Conservation (phyloP, 345 rosid genomes). For the Salix udensis region DNA sequence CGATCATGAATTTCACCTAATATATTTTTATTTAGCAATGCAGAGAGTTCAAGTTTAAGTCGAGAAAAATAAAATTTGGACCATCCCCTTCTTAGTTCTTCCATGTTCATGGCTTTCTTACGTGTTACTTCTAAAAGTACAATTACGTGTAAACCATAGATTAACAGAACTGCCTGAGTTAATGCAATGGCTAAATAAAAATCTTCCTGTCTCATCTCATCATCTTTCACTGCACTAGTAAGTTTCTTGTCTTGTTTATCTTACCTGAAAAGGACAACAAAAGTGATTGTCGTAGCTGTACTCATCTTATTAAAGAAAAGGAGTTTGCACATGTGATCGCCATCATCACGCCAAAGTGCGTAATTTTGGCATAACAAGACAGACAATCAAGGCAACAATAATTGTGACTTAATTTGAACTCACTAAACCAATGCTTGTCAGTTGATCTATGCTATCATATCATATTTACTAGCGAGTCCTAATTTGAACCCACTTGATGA, state of each 20-base stretch:
- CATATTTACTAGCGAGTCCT: too few relatives aligned
- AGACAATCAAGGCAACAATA: too few relatives aligned
- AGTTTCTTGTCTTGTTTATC: background rate
- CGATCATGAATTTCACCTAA: background rate
- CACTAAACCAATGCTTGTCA: too few relatives aligned
- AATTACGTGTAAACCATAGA: background rate
- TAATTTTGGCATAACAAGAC: background rate
- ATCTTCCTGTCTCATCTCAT: background rate
- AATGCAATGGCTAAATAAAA: background rate
- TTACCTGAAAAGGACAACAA: background rate
- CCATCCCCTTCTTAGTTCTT: background rate
- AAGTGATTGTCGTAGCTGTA: background rate
- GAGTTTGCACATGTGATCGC: background rate
- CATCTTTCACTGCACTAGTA: background rate
- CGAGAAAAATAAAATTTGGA: background rate
- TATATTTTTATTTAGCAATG: too few relatives aligned
- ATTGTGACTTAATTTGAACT: too few relatives aligned
- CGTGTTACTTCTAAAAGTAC: background rate
- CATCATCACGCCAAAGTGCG: background rate
- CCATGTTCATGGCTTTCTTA: background rate
- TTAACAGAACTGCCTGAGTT: background rate
- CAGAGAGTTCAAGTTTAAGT: background rate
- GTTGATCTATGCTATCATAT: too few relatives aligned
- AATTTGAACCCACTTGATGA: too few relatives aligned
- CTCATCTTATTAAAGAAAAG: background rate